Evolutionary conservation across 2,329 filamentous ascomycete genomes (phyloP).

Genomic region (Ceratocystis cubensis): DNA sequence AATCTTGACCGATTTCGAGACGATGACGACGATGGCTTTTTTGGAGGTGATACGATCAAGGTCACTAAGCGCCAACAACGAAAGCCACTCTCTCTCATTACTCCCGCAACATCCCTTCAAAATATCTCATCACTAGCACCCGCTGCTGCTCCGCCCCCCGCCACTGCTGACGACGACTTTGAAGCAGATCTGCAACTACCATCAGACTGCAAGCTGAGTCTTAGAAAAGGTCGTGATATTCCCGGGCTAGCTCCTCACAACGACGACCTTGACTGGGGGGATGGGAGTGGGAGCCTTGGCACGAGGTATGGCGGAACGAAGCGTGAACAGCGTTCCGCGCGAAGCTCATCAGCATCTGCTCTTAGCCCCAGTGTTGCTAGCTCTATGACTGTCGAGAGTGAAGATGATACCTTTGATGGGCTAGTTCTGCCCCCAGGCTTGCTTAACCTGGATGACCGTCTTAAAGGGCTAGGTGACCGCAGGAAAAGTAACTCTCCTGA

Average conservation of each 20-base stretch:
- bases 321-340: slow-evolving; percentile 63
- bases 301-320: slow-evolving; percentile 80
- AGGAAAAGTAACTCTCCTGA: slow-evolving; percentile 49
- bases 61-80: slow-evolving; percentile 46
- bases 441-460: slow-evolving; percentile 65
- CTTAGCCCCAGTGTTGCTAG: slow-evolving; percentile 89
- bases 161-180: slow-evolving; percentile 49
- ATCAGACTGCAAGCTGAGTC: slow-evolving; percentile 49
- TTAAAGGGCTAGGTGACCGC: slow-evolving; percentile 48
- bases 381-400: slow-evolving; percentile 80
- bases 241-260: slow-evolving; percentile 42
- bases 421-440: slow-evolving; percentile 72
- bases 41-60: slow-evolving; percentile 58
- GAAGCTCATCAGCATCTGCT: slow-evolving; percentile 77
- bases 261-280: slow-evolving; percentile 86
- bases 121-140: slow-evolving; percentile 4
- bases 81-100: slow-evolving; percentile 43
- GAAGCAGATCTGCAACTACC: slow-evolving; percentile 63
- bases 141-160: slow-evolving; percentile 12
- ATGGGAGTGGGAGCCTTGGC: slow-evolving; percentile 84
- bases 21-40: slow-evolving; percentile 47
- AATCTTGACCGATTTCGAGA: slow-evolving; percentile 55
- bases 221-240: slow-evolving; percentile 49
- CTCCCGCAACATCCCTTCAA: slow-evolving; percentile 43
- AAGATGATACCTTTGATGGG: slow-evolving; percentile 86